Evolutionary conservation across 768 basidiomycete species (phyloP).

Genomic region (Lanmaoa rubissima): DNA sequence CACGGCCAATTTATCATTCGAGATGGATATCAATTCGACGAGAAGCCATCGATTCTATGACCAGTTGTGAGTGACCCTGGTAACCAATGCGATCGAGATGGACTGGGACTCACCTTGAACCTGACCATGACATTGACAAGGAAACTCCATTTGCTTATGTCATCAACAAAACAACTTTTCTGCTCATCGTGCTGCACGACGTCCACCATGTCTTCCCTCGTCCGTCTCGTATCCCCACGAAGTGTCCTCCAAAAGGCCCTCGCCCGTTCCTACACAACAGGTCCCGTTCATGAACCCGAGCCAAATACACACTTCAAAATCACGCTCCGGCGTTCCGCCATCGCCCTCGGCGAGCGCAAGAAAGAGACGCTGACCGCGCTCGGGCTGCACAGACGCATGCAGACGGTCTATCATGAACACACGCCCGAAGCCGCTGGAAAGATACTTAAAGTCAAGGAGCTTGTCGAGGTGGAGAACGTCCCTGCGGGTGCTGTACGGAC

Average conservation of each 20-base stretch:
- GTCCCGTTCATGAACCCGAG: neutral
- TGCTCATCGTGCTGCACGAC: neutral
- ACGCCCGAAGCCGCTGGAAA: constrained; percentile 77
- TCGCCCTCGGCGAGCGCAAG: constrained; percentile 71
- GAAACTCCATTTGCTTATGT: constrained; percentile 9
- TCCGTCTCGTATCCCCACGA: constrained; percentile 9
- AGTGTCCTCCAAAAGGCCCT: constrained; percentile 3
- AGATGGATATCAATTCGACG: constrained; percentile 70
- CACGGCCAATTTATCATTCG: constrained; percentile 15
- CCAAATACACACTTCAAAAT: constrained; percentile 81
- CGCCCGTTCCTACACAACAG: constrained; percentile 10
- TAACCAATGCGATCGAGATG: too few species aligned
- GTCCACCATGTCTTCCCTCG: constrained; percentile 12
- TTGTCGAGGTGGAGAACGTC: constrained; percentile 87
- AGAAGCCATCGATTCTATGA: constrained; percentile 84
- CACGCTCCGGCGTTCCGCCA: constrained; percentile 83
- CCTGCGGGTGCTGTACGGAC: constrained; percentile 62
- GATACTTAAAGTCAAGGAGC: constrained; percentile 85
- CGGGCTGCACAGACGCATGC: constrained; percentile 78
- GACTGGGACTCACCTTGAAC: constrained; percentile 50
- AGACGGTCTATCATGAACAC: constrained; percentile 81
- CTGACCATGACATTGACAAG: constrained; percentile 50
- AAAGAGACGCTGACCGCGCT: constrained; percentile 78
- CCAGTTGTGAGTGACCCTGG: neutral
- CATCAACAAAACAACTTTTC: neutral